These are phyloP conservation scores for Zymoseptoria passerinii DNA, from an alignment of 2,329 filamentous ascomycete genomes.

Conservation along the genomic window DNA sequence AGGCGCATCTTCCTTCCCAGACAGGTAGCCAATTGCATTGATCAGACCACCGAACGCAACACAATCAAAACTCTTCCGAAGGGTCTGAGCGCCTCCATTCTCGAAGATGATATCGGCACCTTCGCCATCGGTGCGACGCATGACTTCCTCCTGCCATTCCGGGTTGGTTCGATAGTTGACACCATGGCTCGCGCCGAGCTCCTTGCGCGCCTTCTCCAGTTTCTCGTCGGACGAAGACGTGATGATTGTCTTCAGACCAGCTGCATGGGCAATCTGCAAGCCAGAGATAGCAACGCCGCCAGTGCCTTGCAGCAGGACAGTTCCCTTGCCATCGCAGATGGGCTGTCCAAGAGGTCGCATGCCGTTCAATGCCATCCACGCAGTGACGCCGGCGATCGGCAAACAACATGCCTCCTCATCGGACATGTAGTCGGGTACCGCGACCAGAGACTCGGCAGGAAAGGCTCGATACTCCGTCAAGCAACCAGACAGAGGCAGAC, in stretches of 20 bases:
- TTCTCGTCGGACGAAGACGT: constrained; percentile 47
- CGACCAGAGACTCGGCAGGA: constrained; percentile 47
- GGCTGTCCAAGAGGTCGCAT: constrained; percentile 48
- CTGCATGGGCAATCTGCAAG: constrained; percentile 35
- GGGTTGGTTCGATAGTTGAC: constrained; percentile 54
- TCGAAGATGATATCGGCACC: constrained; percentile 46
- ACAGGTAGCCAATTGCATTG: constrained; percentile 36
- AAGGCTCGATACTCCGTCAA: constrained; percentile 55
- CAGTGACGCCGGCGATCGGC: constrained; percentile 55
- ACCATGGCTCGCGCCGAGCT: constrained; percentile 49
- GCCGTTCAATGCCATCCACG: constrained; percentile 59
- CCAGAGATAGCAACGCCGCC: constrained; percentile 37
- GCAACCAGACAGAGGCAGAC: constrained; percentile 51
- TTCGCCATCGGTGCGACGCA: constrained; percentile 35
- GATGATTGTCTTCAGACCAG: constrained; percentile 45
- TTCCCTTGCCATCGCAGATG: constrained; percentile 30
- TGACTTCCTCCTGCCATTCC: constrained; percentile 54
- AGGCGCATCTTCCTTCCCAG: constrained; percentile 47
- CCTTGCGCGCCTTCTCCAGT: constrained; percentile 43
- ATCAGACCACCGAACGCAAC: constrained; percentile 37
- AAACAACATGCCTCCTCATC: constrained; percentile 54
- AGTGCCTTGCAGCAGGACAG: constrained; percentile 36
- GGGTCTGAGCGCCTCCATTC: constrained; percentile 43
- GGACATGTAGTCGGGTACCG: constrained; percentile 48
- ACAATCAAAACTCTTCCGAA: constrained; percentile 39